Evolutionary conservation across 257 asterid genomes (phyloP), one percentile per base, ranked within the genome.

Genomic region (Penstemon newberryi): DNA sequence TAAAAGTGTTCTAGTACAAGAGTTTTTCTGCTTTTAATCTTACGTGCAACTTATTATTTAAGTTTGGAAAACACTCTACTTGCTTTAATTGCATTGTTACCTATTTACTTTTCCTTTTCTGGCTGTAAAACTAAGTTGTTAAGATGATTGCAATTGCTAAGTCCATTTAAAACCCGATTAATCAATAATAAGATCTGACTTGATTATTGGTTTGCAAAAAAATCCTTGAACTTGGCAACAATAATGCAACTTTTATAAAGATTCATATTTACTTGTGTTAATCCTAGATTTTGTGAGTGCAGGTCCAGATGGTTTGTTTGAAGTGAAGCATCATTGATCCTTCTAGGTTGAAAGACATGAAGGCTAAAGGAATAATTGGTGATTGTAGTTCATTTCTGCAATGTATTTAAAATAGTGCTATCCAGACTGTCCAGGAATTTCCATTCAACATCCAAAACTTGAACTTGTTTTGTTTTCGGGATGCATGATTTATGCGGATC

Each of bases 291-390:
- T 41, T 38, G 52, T 63, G 56, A 54, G 13, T 81, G 78, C 85
- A 87, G 95, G 97, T 78, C 95, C 95, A n/a, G 95, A 87, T 83
- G 97, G 95, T 39, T 88, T 90, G 45, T 90, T 90, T 59, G 97
- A 90, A 86, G 19, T 3, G 36, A 87, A 86, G 84, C 76, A 72
- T 49, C 84, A 79, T 60, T 79, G 73, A 79, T 39, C 44, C 51
- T 15, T 69, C 36, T 60, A 60, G 49, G 41, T 40, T 6, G 46
- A 18, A 33, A 33, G 15, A 3, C 36, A 0, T 60, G 60, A 56
- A 70, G 54, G 49, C 15, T 54, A n/a, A 4, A 63, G n/a, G 18
- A 79, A 70, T 77, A 79, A 80, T 71, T 9, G 47, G 45, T 59
- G 13, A 8, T 36, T 74, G 33, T 51, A 8, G 51, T 50, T 59